Base-by-base conservation (phyloP, 352 stramenopile genomes). In the Chrysophaeum taylorii region DNA sequence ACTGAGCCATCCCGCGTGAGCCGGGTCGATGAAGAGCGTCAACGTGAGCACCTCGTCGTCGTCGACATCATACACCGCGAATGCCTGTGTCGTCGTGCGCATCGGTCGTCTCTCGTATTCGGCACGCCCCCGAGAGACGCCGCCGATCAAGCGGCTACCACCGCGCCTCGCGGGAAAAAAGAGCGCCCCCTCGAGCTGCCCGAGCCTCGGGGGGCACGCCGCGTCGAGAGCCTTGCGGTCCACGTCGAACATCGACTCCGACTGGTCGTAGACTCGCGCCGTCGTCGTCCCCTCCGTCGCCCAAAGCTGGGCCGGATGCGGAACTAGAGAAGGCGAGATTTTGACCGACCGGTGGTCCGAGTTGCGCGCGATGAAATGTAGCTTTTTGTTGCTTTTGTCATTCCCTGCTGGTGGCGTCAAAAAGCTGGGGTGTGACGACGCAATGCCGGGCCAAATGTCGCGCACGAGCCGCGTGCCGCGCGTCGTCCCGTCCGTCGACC, bases 241-340 rank as follows among this genome's bases (percentile, higher is more conserved):
- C 5, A 80, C 52, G 29, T 75, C 45, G n/a, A 84, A 62, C 29
- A 82, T 76, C 1, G 48, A 63, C 25, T 54, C 53, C 23, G 76
- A 81, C 61, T 75, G 68, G 7, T 79, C 50, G 54, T 82, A 83
- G 15, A 75, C 77, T n/a, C 75, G 77, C 27, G 31, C 14, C 12
- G 86, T 89, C 27, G 79, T 80, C 4, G 79, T 86, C 18, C 82
- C 84, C 64, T 89, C 82, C 57, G 75, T 85, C 25, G 80, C 64
- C 63, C 85, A 91, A 25, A 92, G 75, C 73, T 89, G 78, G 38
- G 31, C n/a, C 43, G 21, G 14, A 18, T 16, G 33, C 45, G 31
- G 29, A 39, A n/a, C 37, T 63, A 25, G 27, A 72, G 72, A 18
- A 48, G 4, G 1, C 35, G 31, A 1, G 33, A 2, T 7, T 9